These are phyloP conservation scores for Fusarium torulosum DNA, from an alignment of 2,329 filamentous ascomycete genomes.

Conservation along the genomic window DNA sequence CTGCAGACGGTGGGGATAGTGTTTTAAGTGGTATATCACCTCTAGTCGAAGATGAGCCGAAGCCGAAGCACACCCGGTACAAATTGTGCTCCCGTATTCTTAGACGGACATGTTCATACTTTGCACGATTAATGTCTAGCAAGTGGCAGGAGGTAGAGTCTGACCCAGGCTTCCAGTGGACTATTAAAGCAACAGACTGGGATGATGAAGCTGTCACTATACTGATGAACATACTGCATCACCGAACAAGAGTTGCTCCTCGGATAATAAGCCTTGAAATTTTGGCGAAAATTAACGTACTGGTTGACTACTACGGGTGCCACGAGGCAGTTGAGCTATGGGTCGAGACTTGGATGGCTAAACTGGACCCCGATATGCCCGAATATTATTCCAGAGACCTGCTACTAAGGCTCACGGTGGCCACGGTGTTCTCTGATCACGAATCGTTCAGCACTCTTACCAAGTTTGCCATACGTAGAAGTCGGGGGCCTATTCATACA, in stretches of 20 bases:
- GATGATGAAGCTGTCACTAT: neutral
- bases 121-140: neutral
- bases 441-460: rapidly evolving
- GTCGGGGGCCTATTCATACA: neutral
- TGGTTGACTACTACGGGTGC: neutral
- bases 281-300: neutral
- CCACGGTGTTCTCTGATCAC: neutral
- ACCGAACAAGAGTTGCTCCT: neutral
- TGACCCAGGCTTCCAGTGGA: neutral
- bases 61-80: neutral
- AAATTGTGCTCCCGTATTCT: neutral
- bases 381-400: neutral
- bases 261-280: rapidly evolving
- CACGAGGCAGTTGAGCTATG: neutral
- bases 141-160: neutral
- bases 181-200: neutral
- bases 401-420: neutral
- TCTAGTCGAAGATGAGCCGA: neutral
- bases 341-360: neutral
- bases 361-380: rapidly evolving
- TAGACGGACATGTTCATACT: neutral
- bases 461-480: neutral
- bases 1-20: neutral
- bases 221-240: neutral
- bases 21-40: neutral